phyloP scores from a whole-genome alignment of 2,329 filamentous ascomycete genomes.

The Neofusicoccum sp. region DNA sequence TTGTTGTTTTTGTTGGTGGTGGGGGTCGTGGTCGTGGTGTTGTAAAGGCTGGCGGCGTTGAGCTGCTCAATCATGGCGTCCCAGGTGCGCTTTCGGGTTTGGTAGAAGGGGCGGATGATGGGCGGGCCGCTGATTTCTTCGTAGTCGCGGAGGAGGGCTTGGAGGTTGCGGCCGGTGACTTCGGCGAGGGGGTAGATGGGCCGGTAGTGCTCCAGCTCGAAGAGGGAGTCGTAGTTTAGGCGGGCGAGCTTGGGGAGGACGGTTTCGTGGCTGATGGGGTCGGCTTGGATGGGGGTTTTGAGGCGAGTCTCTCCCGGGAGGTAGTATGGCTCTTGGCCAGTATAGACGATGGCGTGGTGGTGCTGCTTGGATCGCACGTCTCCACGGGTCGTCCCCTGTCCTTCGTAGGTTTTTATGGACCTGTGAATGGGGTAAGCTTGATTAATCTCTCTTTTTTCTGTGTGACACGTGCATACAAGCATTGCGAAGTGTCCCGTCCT shows the following conservation, averaged over 20 bases:
- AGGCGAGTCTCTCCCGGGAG: background rate
- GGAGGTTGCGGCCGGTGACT: background rate
- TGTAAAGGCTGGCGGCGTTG: background rate
- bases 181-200: slow-evolving; percentile 8
- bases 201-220: background rate
- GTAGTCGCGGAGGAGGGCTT: background rate
- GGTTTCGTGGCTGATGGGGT: slow-evolving; percentile 1
- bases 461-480: background rate
- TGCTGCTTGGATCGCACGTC: background rate
- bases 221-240: slow-evolving; percentile 1
- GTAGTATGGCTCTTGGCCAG: background rate
- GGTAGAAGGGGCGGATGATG: background rate
- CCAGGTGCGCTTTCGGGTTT: slow-evolving; percentile 6
- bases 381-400: background rate
- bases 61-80: background rate
- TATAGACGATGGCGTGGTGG: background rate
- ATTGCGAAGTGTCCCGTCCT: background rate
- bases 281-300: slow-evolving; percentile 3
- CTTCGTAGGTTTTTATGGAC: background rate
- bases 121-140: background rate
- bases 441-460: no score
- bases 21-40: background rate
- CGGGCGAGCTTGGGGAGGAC: background rate
- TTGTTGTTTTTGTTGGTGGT: background rate
- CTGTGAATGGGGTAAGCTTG: background rate